phyloP scores from a whole-genome alignment of 2,329 filamentous ascomycete genomes.

The Torrubiella hemipterigena region DNA sequence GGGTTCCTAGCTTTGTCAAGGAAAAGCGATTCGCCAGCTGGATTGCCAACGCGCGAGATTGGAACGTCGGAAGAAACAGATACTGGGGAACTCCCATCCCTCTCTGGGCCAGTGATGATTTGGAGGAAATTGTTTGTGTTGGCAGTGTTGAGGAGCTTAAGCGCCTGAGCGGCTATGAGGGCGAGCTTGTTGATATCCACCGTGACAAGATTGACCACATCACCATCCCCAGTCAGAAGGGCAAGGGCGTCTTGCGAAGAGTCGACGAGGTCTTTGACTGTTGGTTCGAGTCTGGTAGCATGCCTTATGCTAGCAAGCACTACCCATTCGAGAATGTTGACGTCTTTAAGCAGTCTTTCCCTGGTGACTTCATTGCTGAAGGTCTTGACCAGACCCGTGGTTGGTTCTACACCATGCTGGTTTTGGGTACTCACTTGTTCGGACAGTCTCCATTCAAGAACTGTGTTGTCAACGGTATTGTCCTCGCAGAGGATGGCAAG shows the following conservation, averaged over 20 bases:
- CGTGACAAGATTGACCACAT: conserved; percentile 89
- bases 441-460: conserved; percentile 82
- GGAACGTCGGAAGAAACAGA: conserved; percentile 87
- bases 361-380: conserved; percentile 89
- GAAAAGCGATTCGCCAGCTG: conserved; percentile 84
- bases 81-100: conserved; percentile 95
- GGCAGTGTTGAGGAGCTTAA: conserved; percentile 78
- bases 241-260: conserved; percentile 70
- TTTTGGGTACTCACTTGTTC: conserved; percentile 80
- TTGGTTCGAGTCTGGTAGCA: conserved; percentile 93
- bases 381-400: conserved; percentile 88
- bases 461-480: conserved; percentile 91
- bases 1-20: conserved; percentile 85
- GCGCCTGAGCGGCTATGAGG: conserved; percentile 73
- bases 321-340: conserved; percentile 88
- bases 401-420: conserved; percentile 91
- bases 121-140: conserved; percentile 75
- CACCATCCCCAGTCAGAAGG: conserved; percentile 81
- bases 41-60: conserved; percentile 84
- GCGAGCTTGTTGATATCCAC: conserved; percentile 76
- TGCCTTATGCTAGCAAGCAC: conserved; percentile 86
- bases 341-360: conserved; percentile 68
- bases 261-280: conserved; percentile 90
- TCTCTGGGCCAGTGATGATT: conserved; percentile 82
- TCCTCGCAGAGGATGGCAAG: conserved; percentile 88